phyloP scores from a whole-genome alignment of 495 filamentous ascomycete species.

The Xylona heveae region DNA sequence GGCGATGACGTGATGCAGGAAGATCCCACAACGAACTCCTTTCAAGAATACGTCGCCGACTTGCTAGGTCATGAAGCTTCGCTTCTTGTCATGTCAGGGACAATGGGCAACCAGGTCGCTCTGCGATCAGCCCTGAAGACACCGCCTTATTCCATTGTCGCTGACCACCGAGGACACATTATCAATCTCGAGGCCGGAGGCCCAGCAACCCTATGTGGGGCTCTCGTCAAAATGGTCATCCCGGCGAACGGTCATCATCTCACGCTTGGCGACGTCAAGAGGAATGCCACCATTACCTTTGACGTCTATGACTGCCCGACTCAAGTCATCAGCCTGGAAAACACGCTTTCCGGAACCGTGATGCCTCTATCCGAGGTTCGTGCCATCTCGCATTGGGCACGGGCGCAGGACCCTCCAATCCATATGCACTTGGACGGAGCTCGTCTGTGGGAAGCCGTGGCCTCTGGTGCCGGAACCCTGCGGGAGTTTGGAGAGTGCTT shows the following conservation, averaged over 20 bases:
- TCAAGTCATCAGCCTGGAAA: conserved; percentile 62
- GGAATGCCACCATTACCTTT: conserved; percentile 25
- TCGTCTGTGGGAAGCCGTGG: conserved; percentile 35
- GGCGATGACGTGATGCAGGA: conserved; percentile 75
- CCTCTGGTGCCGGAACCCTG: background rate
- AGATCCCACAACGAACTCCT: conserved; percentile 53
- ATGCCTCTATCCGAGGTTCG: conserved; percentile 51
- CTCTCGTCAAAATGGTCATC: conserved; percentile 31
- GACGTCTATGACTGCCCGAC: conserved; percentile 51
- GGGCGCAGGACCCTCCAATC: conserved; percentile 28
- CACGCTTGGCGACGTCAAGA: conserved; percentile 53
- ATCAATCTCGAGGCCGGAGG: conserved; percentile 56
- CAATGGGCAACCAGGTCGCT: conserved; percentile 74
- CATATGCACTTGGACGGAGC: conserved; percentile 74
- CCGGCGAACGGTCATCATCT: conserved; percentile 49
- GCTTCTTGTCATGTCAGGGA: conserved; percentile 67
- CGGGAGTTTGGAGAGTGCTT: too few species aligned
- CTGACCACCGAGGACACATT: conserved; percentile 45
- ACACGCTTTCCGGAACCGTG: conserved; percentile 60
- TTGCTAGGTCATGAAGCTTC: conserved; percentile 52
- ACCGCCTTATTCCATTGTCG: conserved; percentile 50
- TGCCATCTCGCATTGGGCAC: conserved; percentile 48
- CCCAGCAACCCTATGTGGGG: conserved; percentile 34
- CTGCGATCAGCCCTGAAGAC: conserved; percentile 43
- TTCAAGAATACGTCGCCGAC: conserved; percentile 47